phyloP scores from a whole-genome alignment of 495 filamentous ascomycete species.

The Neurospora tetrasperma region DNA sequence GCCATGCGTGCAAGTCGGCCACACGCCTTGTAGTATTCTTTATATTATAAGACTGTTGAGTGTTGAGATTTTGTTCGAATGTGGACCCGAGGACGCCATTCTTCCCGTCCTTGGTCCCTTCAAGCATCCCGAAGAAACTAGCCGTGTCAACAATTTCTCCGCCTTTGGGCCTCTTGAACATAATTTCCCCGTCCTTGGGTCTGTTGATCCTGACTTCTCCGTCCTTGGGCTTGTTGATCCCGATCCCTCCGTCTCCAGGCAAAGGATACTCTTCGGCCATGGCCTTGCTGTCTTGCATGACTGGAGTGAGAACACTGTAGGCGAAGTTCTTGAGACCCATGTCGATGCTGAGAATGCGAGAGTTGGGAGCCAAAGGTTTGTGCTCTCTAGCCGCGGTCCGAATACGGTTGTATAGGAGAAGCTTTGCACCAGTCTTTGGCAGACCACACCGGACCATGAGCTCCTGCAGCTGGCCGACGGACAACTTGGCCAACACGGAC shows the following conservation, averaged over 20 bases:
- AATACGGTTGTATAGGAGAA: slow-evolving; percentile 8
- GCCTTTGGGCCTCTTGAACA: not conserved
- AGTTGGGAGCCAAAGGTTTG: slow-evolving; percentile 7
- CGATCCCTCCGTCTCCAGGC: not conserved
- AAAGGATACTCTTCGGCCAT: not conserved
- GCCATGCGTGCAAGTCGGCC: slow-evolving; percentile 21
- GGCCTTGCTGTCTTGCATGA: not conserved
- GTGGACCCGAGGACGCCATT: not conserved
- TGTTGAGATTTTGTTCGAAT: not conserved
- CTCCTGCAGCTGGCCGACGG: not conserved
- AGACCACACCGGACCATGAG: slow-evolving; percentile 15
- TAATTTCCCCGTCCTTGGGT: no score
- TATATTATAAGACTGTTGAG: not conserved
- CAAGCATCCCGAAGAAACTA: not conserved
- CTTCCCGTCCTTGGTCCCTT: not conserved
- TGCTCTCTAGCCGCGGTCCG: slow-evolving; percentile 8
- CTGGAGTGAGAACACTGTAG: slow-evolving; percentile 49
- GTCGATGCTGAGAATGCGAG: slow-evolving; percentile 65
- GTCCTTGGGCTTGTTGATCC: not conserved
- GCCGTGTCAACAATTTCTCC: not conserved
- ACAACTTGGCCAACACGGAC: not conserved
- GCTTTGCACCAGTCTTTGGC: slow-evolving; percentile 11
- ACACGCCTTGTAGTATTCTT: not conserved
- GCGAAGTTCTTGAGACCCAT: slow-evolving; percentile 82
- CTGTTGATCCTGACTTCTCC: no score